Evolutionary conservation across 2,329 filamentous ascomycete genomes (phyloP).

Genomic region (Penicillium sp.): DNA sequence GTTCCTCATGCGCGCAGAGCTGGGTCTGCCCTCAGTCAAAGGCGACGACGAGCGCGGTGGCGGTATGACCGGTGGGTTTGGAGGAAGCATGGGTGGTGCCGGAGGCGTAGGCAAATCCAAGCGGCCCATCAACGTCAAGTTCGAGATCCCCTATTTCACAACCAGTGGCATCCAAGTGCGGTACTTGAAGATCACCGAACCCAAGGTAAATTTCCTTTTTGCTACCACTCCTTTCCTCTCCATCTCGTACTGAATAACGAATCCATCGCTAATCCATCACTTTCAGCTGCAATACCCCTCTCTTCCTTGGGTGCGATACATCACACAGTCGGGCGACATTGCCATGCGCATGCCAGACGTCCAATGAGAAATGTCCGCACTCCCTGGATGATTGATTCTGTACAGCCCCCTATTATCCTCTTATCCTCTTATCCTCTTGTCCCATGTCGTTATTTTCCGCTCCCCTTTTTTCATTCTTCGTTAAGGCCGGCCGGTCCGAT

Average conservation of each 20-base stretch:
- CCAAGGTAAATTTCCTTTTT: conserved; percentile 71
- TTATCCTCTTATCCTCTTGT: background rate
- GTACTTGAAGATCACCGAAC: conserved; percentile 98
- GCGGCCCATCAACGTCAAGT: conserved; percentile 97
- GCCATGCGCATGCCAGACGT: conserved; percentile 91
- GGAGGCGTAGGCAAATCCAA: conserved; percentile 80
- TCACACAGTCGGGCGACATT: conserved; percentile 96
- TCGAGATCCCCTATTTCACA: conserved; percentile 99
- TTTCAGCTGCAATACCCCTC: conserved; percentile 96
- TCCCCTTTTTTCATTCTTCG: conserved; percentile 12
- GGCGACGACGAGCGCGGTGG: conserved; percentile 94
- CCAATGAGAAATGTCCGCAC: conserved; percentile 52
- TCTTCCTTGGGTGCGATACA: conserved; percentile 96
- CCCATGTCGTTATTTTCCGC: conserved; percentile 8
- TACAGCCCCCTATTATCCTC: conserved; percentile 22
- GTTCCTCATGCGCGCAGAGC: conserved; percentile 95
- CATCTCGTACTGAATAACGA: conserved; percentile 1
- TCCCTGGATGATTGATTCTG: conserved; percentile 18
- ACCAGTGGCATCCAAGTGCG: conserved; percentile 97
- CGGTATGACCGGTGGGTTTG: conserved; percentile 96
- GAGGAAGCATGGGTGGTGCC: conserved; percentile 92
- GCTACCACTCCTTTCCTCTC: background rate
- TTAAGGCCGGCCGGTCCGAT: conserved; percentile 31
- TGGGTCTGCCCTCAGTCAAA: conserved; percentile 88
- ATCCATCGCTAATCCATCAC: conserved; percentile 5